phyloP scores from a whole-genome alignment of 345 rosid species.

The Toxicodendron radicans region DNA sequence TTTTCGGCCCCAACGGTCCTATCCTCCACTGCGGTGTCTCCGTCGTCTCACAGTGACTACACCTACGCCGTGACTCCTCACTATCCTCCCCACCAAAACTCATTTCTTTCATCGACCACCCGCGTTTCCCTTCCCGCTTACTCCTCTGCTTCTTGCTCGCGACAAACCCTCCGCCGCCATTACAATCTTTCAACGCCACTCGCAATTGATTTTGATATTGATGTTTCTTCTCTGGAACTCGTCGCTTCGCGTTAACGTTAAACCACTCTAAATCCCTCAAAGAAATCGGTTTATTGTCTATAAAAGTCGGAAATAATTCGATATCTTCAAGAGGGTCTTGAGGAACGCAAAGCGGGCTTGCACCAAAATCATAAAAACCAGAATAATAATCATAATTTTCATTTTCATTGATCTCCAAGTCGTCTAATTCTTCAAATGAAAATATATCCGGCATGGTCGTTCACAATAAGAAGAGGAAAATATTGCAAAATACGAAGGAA shows the following conservation, averaged over 20 bases:
- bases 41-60: constrained; percentile 37
- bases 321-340: background rate
- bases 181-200: background rate
- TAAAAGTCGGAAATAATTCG: too few species aligned
- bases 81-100: background rate
- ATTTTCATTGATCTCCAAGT: too few species aligned
- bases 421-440: too few species aligned
- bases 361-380: too few species aligned
- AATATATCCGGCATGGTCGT: too few species aligned
- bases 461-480: too few species aligned
- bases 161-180: background rate
- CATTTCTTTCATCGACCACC: background rate
- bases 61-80: constrained; percentile 9
- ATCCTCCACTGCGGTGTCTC: constrained; percentile 50
- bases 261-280: too few species aligned
- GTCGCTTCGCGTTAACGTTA: background rate
- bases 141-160: background rate
- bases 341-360: background rate
- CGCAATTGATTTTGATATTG: background rate
- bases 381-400: too few species aligned
- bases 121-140: background rate
- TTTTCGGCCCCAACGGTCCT: constrained; percentile 46
- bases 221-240: background rate
- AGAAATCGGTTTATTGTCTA: too few species aligned
- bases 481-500: too few species aligned